Percentiles rank a stretch among this genome's conserved stretches.
Conservation (phyloP, 257 asterid genomes). For the Nicotiana tomentosiformis region DNA sequence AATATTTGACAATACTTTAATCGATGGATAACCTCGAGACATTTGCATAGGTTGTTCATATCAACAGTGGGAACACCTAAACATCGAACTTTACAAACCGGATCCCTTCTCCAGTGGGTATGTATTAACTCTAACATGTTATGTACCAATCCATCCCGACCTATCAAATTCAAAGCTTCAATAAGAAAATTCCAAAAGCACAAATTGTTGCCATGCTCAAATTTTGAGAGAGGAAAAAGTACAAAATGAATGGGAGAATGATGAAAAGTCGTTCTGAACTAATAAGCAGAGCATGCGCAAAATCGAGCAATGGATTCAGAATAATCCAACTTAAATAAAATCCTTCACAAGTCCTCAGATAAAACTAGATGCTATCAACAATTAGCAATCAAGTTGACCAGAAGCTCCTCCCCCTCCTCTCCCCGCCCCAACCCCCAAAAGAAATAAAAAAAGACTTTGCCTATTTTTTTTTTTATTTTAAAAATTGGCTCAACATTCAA, state of each 20-base stretch:
- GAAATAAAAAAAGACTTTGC: neutral
- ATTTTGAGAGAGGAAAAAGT: neutral
- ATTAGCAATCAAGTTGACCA: neutral
- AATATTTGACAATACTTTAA: constrained; percentile 9
- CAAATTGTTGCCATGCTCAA: neutral
- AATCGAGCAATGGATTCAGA: neutral
- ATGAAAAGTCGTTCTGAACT: neutral
- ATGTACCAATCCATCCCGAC: constrained; percentile 97
- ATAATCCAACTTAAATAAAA: neutral
- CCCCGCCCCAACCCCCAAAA: neutral
- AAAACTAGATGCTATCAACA: neutral
- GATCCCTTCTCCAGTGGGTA: constrained; percentile 88
- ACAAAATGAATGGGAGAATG: neutral
- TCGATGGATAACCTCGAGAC: constrained; percentile 71
- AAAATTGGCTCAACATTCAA: neutral
- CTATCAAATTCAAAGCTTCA: constrained; percentile 38
- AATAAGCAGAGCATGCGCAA: neutral
- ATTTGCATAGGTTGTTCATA: constrained; percentile 74
- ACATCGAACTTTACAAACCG: constrained; percentile 95
- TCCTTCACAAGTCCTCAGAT: neutral
- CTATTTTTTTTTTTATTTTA: neutral
- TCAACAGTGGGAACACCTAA: constrained; percentile 97
- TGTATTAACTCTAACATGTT: constrained; percentile 98
- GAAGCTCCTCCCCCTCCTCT: neutral
- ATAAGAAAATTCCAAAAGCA: neutral